Conservation (phyloP, 768 basidiomycete species). For the Cubamyces sp. region DNA sequence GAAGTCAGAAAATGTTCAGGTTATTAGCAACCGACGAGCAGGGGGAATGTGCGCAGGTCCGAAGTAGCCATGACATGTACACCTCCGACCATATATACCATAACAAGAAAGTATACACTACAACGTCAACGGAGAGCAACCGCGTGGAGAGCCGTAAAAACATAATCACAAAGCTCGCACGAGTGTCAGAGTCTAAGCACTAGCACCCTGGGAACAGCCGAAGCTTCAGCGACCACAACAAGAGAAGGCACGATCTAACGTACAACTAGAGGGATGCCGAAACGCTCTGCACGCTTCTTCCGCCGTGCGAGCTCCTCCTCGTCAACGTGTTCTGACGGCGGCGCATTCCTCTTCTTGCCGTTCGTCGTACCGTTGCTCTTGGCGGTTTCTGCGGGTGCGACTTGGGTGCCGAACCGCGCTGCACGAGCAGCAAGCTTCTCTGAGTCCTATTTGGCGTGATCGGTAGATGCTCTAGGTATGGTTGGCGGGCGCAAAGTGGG, state of each 20-base stretch:
- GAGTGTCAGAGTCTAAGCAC: no score
- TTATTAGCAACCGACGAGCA: no score
- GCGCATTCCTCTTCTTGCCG: conserved; percentile 39
- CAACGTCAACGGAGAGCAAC: conserved; percentile 1
- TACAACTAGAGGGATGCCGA: conserved; percentile 43
- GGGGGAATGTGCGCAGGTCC: no score
- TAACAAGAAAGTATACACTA: conserved; percentile 2
- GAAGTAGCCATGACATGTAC: background rate
- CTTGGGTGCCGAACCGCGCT: conserved; percentile 53
- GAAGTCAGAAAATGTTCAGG: no score
- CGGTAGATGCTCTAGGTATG: background rate
- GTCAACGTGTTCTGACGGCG: conserved; percentile 47
- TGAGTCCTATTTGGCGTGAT: conserved; percentile 40
- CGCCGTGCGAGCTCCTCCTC: conserved; percentile 61
- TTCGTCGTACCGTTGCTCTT: conserved; percentile 19
- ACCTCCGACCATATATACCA: background rate
- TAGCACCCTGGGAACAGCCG: background rate
- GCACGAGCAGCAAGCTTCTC: conserved; percentile 57
- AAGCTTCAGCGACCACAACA: background rate
- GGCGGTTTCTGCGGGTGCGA: background rate
- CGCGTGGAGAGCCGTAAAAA: background rate
- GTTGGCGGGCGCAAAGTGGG: background rate
- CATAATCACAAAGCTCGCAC: background rate
- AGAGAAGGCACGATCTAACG: background rate
- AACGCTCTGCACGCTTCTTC: conserved; percentile 67